Evolutionary conservation across 2,329 filamentous ascomycete species (phyloP), one percentile per base, ranked within the genome.

Genomic region (Pseudogymnoascus sp.): DNA sequence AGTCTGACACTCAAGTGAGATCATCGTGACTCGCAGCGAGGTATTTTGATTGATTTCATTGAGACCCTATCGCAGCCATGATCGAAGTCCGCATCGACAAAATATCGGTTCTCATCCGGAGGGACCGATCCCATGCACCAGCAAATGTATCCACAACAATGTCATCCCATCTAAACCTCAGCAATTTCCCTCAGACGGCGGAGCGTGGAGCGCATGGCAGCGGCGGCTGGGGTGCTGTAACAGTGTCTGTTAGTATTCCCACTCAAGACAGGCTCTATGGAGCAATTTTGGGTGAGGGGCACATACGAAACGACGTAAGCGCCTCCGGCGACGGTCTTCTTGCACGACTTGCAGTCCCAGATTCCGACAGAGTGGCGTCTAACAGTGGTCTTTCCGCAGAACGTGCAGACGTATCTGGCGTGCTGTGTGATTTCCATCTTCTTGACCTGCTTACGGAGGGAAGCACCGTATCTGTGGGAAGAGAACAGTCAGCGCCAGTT

Each of bases 341-440:
- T 88, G 89, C 95, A 97, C 66, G 88, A 85, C 80, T 87, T 89
- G 90, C 95, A 99, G 80, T 93, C 86, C 93, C 93, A 97, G 86
- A 96, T 97, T 75, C 93, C 93, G 73, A 93, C 90, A 68, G 91
- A 88, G 77, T 91, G 84, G 76, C 93, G 88, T 85, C 92, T 92
- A 77, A 96, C 92, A 74, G 88, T 90, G 78, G 87, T 88, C 89
- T 97, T 97, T 77, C 93, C 93, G 87, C 92, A 96, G 90, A 97
- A 99, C 71, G 93, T 93, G 88, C 93, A 97, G 77, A 88, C 88
- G 80, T 97, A 97, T 80, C 89, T 89, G 83, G 92, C 91, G 86
- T 99, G 95, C 82, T 97, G 95, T 75, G 91, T 90, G 80, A 97
- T 90, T 89, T 97, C 95, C 89, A 97, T 96, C 90, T 97, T 97